Base-by-base conservation (phyloP, 805 yeast genomes). In the Debaryomyces tyrocola region DNA sequence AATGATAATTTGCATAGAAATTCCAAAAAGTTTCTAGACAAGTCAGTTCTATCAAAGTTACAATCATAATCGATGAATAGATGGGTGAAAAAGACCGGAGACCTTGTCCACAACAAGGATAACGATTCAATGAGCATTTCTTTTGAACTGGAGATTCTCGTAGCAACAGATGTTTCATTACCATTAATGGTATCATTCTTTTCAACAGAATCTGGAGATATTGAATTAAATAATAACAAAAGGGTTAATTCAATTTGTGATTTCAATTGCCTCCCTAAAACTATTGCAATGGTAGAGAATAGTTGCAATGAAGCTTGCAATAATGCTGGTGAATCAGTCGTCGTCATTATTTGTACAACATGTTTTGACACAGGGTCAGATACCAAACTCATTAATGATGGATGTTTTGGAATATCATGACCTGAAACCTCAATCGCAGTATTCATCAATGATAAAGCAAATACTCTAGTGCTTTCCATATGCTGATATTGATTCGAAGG, bases 1-100 rank as follows among this genome's bases (percentile, higher is more conserved):
- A 89, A 77, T 0, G 97, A 84, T 28, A 90, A 70, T 43, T 85
- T 79, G 44, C 96, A 83, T 44, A 94, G 73, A 39, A 85, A 79
- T 39, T 85, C 85, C 36, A 94, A 63, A 21, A 88, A 68, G 33
- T 81, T 79, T 18, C 78, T 77, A 12, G 92, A 77, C 46, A 95
- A 67, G 61, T 94, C 97, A 1, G 85, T 77, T 53, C 92, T 81
- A 49, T 90, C 96, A 53, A 90, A 83, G 59, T 90, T 92, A 66
- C 98, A 92, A 63, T 94, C 99, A 62, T 83, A 94, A 46, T 84
- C 84, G 45, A 87, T 83, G 62, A 87, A 94, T 31, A 91, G 64
- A 37, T 82, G 79, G 11, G 90, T 80, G 63, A 90, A 90, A 47
- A 89, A 84, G 3, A 78, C 69, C 1, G 96, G 92, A 0, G 88